A percentile compares a stretch with the other conserved stretches of the same genome.
Evolutionary conservation across 257 asterid genomes (phyloP).

Genomic region (Ehretia macrophylla): DNA sequence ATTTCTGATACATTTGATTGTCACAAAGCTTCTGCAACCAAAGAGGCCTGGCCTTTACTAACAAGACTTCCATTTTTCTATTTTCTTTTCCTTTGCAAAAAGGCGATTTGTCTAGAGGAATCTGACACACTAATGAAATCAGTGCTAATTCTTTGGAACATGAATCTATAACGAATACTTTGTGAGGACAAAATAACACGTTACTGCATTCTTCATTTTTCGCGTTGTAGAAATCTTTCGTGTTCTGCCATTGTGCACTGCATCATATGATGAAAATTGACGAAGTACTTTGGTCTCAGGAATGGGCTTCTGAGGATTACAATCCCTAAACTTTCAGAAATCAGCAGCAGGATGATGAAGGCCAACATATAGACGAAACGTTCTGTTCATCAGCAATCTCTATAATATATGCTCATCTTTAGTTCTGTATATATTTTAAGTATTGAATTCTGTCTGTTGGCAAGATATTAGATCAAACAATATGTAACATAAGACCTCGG

Average conservation of each 20-base stretch:
- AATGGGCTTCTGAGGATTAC: slow-evolving; percentile 62
- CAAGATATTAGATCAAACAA: background rate
- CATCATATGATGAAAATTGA: background rate
- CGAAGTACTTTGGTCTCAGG: slow-evolving; percentile 35
- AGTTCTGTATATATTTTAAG: background rate
- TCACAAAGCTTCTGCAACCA: too few species aligned
- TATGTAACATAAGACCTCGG: background rate
- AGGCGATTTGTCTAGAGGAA: too few species aligned
- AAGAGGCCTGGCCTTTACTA: too few species aligned
- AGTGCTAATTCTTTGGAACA: too few species aligned
- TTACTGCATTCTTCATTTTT: too few species aligned
- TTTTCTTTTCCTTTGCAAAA: too few species aligned
- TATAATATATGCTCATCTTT: background rate
- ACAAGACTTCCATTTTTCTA: too few species aligned
- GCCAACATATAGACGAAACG: slow-evolving; percentile 24
- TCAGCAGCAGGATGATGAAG: slow-evolving; percentile 49
- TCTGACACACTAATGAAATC: too few species aligned
- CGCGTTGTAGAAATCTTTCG: too few species aligned
- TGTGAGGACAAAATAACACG: too few species aligned
- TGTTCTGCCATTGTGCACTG: background rate
- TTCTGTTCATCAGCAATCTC: background rate
- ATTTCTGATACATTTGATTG: too few species aligned
- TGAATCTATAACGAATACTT: too few species aligned
- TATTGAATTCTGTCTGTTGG: background rate
- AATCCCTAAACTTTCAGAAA: slow-evolving; percentile 51